Conservation (phyloP, 768 basidiomycete genomes). For the Trametes meyenii region DNA sequence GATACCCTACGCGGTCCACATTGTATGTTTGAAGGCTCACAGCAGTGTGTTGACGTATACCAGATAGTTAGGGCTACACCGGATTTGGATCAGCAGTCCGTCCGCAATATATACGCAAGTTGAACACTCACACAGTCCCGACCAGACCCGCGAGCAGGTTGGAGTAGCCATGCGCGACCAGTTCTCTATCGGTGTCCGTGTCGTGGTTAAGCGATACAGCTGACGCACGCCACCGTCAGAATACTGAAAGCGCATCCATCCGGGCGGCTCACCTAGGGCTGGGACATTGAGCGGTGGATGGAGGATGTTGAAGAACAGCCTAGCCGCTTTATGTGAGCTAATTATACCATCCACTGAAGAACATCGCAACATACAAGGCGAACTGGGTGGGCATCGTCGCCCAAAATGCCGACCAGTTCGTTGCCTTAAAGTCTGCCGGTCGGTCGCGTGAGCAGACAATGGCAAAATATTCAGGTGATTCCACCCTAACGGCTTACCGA, state of each 20-base stretch:
- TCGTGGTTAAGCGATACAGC: conserved; percentile 90
- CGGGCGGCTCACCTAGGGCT: conserved; percentile 61
- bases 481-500: conserved; percentile 47
- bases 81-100: background rate
- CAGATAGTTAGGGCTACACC: conserved; percentile 73
- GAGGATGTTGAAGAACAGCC: conserved; percentile 82
- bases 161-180: conserved; percentile 90
- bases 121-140: conserved; percentile 73
- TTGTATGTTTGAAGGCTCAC: conserved; percentile 40
- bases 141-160: conserved; percentile 81
- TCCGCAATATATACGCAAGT: background rate
- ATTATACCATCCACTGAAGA: conserved; percentile 20
- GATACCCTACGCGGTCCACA: conserved; percentile 13
- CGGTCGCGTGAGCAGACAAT: background rate
- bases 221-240: conserved; percentile 28
- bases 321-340: conserved; percentile 29
- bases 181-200: conserved; percentile 89
- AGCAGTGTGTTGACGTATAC: conserved; percentile 87
- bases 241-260: background rate
- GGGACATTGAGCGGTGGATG: conserved; percentile 91
- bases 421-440: conserved; percentile 59
- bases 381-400: conserved; percentile 91
- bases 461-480: background rate
- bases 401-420: conserved; percentile 71
- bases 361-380: conserved; percentile 65